Conservation (phyloP, 768 basidiomycete genomes). For the Polyporus arcularius region DNA sequence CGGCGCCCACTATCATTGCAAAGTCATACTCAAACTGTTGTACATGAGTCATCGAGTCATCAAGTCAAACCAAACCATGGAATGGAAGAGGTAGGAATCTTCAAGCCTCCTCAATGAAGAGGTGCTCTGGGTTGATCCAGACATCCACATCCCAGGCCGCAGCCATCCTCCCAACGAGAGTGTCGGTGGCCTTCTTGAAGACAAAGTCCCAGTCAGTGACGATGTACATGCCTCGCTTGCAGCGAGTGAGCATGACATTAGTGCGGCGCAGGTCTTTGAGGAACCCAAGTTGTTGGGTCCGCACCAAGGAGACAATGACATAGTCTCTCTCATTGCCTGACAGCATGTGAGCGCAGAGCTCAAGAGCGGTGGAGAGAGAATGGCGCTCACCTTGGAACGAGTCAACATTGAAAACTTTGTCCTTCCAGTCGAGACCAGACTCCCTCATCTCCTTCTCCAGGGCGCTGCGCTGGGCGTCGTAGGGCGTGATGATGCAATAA, state of each 20-base stretch:
- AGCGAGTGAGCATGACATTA: constrained; percentile 88
- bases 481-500: constrained; percentile 78
- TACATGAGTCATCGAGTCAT: background rate
- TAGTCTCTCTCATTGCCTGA: constrained; percentile 83
- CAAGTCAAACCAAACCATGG: background rate
- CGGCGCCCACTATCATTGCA: too few relatives aligned
- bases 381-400: constrained; percentile 68
- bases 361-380: constrained; percentile 5
- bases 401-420: constrained; percentile 78
- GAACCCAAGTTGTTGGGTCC: constrained; percentile 67
- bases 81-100: background rate
- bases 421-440: constrained; percentile 54
- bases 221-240: constrained; percentile 78
- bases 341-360: constrained; percentile 3
- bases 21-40: background rate
- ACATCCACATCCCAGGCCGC: constrained; percentile 33
- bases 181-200: constrained; percentile 44
- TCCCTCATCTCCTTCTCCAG: constrained; percentile 60
- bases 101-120: constrained; percentile 35
- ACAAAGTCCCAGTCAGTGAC: constrained; percentile 65
- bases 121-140: constrained; percentile 39
- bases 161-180: constrained; percentile 45
- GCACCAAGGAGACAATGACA: constrained; percentile 72
- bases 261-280: constrained; percentile 63
- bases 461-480: constrained; percentile 66